These are phyloP conservation scores for Peniophora sp. DNA, from an alignment of 1,284 basidiomycete species.

Conservation along the genomic window DNA sequence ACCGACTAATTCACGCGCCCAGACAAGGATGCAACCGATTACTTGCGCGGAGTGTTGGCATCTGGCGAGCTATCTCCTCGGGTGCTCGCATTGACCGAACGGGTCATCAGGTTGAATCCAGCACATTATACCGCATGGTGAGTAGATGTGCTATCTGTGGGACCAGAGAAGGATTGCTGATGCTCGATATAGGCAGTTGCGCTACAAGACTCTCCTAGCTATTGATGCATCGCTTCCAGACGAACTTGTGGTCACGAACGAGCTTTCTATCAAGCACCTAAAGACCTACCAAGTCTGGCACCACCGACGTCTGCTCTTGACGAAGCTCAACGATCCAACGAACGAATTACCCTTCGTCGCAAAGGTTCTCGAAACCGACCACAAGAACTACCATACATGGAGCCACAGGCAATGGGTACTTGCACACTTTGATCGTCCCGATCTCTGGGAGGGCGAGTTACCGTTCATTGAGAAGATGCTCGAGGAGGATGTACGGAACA, in stretches of 20 bases:
- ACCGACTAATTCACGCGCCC: not conserved
- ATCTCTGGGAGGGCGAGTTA: conserved; percentile 74
- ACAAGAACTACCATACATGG: conserved; percentile 97
- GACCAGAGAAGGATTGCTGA: not conserved
- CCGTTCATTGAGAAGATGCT: conserved; percentile 75
- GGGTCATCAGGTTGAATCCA: conserved; percentile 81
- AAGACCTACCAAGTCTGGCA: conserved; percentile 99
- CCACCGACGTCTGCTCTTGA: conserved; percentile 80
- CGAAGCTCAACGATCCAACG: conserved; percentile 41
- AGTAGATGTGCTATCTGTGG: conserved; percentile 11
- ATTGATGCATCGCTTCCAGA: conserved; percentile 58
- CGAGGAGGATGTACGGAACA: conserved; percentile 81
- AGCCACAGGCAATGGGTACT: conserved; percentile 89
- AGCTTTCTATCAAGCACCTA: conserved; percentile 71
- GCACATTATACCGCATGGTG: conserved; percentile 95
- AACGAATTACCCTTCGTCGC: conserved; percentile 78
- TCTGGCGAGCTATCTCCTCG: conserved; percentile 70
- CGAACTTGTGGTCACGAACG: conserved; percentile 81
- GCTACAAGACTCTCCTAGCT: conserved; percentile 75
- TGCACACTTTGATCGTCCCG: conserved; percentile 67
- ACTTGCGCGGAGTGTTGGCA: conserved; percentile 80
- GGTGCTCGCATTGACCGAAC: conserved; percentile 80
- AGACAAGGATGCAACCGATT: conserved; percentile 91
- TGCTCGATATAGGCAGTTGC: conserved; percentile 72
- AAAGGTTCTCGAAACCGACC: conserved; percentile 60